These are phyloP conservation scores for Hondaea fermentalgiana DNA, from an alignment of 108 stramenopile species.

Conservation along the genomic window DNA sequence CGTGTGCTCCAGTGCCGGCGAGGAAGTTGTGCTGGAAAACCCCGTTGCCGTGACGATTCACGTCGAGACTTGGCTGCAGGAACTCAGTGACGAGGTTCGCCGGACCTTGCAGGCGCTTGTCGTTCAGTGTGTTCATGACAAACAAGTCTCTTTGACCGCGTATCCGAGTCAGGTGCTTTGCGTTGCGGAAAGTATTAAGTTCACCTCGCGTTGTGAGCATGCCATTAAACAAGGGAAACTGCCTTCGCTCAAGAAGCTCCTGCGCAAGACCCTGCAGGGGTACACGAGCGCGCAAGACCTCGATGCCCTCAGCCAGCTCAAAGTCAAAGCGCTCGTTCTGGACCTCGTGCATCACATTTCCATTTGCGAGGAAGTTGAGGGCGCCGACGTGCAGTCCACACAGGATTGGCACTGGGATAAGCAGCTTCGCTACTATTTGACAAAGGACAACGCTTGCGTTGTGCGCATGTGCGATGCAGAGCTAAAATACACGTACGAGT, in stretches of 20 bases:
- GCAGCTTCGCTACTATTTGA: slow-evolving; percentile 53
- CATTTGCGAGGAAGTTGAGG: slow-evolving; percentile 43
- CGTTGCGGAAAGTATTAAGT: slow-evolving; percentile 46
- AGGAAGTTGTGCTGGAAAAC: slow-evolving; percentile 38
- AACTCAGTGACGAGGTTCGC: slow-evolving; percentile 44
- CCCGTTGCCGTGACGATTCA: slow-evolving; percentile 39
- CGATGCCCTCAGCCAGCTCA: slow-evolving; percentile 49
- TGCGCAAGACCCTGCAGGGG: slow-evolving; percentile 35
- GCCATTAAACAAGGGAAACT: slow-evolving; percentile 28
- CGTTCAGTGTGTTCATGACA: slow-evolving; percentile 24
- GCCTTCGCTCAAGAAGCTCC: slow-evolving; percentile 20
- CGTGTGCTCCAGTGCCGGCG: slow-evolving; percentile 36
- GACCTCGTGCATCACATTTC: slow-evolving; percentile 56
- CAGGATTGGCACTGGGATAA: slow-evolving; percentile 56
- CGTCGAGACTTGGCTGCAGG: slow-evolving; percentile 57
- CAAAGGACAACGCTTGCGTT: neutral
- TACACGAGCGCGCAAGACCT: slow-evolving; percentile 47
- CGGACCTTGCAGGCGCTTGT: slow-evolving; percentile 38
- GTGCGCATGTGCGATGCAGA: slow-evolving; percentile 40
- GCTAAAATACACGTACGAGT: slow-evolving; percentile 57
- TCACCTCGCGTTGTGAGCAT: slow-evolving; percentile 43
- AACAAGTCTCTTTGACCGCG: slow-evolving; percentile 16
- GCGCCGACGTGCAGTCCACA: neutral
- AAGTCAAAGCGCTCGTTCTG: slow-evolving; percentile 53
- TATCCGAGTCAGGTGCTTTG: slow-evolving; percentile 47